Base-by-base conservation (phyloP, 192 early-diverging fungal species). In the Powellomyces hirtus region DNA sequence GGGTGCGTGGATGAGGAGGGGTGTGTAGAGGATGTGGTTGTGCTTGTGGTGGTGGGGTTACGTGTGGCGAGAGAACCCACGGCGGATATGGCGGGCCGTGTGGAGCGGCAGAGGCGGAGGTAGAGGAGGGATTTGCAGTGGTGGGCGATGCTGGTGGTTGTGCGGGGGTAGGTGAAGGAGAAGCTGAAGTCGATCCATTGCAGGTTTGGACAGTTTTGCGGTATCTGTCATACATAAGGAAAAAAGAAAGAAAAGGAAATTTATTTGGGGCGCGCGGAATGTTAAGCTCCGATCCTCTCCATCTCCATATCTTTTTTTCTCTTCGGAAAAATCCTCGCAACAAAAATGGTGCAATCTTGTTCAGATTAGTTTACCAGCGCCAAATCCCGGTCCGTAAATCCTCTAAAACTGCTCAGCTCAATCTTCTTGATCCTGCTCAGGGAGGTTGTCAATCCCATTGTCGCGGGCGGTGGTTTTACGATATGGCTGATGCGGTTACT, bases 111-210 rank as follows among this genome's bases (percentile, higher is more conserved):
- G 14, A 81, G 64, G 4, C 77, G 62, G 14, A 81, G 55, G 53
- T 75, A 81, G 18, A 78, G 49, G 24, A 81, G 51, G 18, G 36
- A 30, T 11, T 49, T 49, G 49, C 80, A 78, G 50, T 70, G 24
- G 7, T 62, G 46, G 4, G 68, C 31, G 14, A 81, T 66, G 30
- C 65, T 66, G 16, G 10, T 38, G 35, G 62, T 38, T 11, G 80
- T 81, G 37, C 59, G 44, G 7, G 80, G 80, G 46, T 63, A 81
- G 27, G 76, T 78, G 65, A 78, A 78, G 34, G 71, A 52, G 55
- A 81, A 81, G 24, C 58, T 67, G 57, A 81, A 76, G 63, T 81
- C 76, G 18, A 77, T 75, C 80, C 80, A 81, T 72, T 79, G 76
- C 26, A 77, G 46, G 35, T 57, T 63, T n/a, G 42, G 27, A 30